Evolutionary conservation across 2,329 filamentous ascomycete genomes (phyloP), one percentile per base, ranked within the genome.

Genomic region (Arthrobotrys megalospora): DNA sequence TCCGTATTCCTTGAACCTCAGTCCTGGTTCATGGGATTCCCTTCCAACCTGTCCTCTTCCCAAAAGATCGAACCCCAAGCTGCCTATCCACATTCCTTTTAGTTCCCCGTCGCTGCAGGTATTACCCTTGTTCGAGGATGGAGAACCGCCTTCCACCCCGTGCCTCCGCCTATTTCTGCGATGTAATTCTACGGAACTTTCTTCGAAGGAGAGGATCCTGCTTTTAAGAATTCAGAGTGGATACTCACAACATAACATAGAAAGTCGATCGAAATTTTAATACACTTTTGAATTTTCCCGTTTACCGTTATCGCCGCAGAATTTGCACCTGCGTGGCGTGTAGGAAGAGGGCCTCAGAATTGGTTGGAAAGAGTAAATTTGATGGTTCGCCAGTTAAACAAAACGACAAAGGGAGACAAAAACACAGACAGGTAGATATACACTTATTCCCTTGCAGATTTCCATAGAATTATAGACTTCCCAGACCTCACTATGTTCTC

Each of bases 1-100:
- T 14, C 45, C 32, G 16, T 14, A 14, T 24, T 43, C 34, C 8
- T 41, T 58, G 43, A 71, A 58, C 68, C 68, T 71, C 55, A 52
- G 68, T 72, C 68, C 68, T 65, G 68, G 68, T 72, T 65, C 58
- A 72, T 65, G 68, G 68, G 58, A 65, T 62, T 19, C 53, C 55
- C 48, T 48, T 65, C 45, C 24, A 45, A 16, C 47, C 36, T 70
- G 45, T 62, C 24, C 28, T 68, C 32, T 47, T 48, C 55, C 48
- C 50, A 53, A 53, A 16, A 36, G 28, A 16, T 53, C 24, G 50
- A 36, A 16, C 50, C 50, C 53, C 34, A 60, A 60, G 55, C 55
- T 43, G n/a, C 19, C 34, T 19, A 21, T 41, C 52, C 53, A 24
- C 53, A 36, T 60, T 60, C 53, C 53, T 41, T 38, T 53, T 53